Conservation (phyloP, 495 filamentous ascomycete genomes). For the Tuber indicum region DNA sequence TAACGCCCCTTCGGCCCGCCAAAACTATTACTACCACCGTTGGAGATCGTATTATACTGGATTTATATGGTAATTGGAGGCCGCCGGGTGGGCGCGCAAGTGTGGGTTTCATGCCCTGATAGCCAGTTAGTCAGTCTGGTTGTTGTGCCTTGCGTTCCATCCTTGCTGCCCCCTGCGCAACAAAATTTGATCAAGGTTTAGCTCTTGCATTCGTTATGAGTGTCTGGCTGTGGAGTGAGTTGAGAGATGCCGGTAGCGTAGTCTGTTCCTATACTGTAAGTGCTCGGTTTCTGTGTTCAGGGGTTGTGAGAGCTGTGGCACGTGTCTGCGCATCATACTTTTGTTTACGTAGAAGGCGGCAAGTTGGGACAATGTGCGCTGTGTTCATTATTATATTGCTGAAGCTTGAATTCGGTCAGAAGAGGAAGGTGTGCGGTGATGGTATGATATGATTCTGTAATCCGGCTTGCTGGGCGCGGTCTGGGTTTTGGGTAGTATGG, state of each 20-base stretch:
- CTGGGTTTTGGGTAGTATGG: too few species aligned
- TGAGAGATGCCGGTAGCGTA: neutral
- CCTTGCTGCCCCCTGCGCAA: neutral
- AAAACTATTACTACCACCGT: neutral
- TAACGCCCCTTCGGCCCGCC: neutral
- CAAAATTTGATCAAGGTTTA: neutral
- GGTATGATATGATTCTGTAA: too few species aligned
- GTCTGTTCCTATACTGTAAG: too few species aligned
- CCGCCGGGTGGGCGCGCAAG: neutral
- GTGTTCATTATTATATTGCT: too few species aligned
- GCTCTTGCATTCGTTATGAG: neutral
- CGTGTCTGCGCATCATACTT: too few species aligned
- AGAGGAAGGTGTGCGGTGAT: too few species aligned
- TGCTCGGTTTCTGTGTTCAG: too few species aligned
- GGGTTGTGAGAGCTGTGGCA: too few species aligned
- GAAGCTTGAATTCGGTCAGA: too few species aligned
- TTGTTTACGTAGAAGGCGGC: too few species aligned
- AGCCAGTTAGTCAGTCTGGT: neutral
- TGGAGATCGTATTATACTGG: neutral
- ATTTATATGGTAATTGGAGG: neutral
- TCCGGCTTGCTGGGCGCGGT: too few species aligned
- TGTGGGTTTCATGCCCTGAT: neutral
- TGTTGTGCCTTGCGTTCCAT: neutral
- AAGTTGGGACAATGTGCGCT: too few species aligned
- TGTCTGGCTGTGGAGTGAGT: neutral